phyloP scores from a whole-genome alignment of 441 rosid genomes.

The Kokia cookei region DNA sequence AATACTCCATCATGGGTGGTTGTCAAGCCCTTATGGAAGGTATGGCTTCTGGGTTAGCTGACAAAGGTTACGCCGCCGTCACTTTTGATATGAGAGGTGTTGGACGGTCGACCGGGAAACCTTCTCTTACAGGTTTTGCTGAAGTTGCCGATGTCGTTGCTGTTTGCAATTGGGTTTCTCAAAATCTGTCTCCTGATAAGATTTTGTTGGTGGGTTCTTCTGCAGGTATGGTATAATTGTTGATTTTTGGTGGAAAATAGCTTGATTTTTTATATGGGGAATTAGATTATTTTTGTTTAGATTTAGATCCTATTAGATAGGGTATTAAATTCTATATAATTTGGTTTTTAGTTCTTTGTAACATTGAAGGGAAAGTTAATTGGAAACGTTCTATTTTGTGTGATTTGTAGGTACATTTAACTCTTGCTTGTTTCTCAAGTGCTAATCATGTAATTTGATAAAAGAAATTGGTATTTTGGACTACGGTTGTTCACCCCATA shows the following conservation, averaged over 20 bases:
- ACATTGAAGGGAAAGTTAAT: not conserved
- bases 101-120: slow-evolving; percentile 70
- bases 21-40: slow-evolving; percentile 73
- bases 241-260: not conserved
- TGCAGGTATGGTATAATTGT: slow-evolving; percentile 46
- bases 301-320: slow-evolving; percentile 2
- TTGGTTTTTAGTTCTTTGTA: not conserved
- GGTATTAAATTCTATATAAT: not conserved
- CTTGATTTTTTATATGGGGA: not conserved
- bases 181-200: slow-evolving; percentile 43
- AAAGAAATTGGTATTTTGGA: too few relatives aligned
- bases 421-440: not conserved
- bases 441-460: not conserved
- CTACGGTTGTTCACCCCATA: too few relatives aligned
- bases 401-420: not conserved
- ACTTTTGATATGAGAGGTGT: slow-evolving; percentile 95
- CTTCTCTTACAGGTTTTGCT: slow-evolving; percentile 81
- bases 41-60: slow-evolving; percentile 61
- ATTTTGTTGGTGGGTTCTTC: slow-evolving; percentile 87
- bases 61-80: slow-evolving; percentile 52
- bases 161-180: slow-evolving; percentile 71
- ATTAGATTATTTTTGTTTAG: not conserved
- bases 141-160: slow-evolving; percentile 81
- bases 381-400: not conserved
- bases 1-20: slow-evolving; percentile 79